Percentiles rank a stretch among this genome's conserved stretches.
phyloP scores from a whole-genome alignment of 495 filamentous ascomycete species.

The Parachaetomium inaequale region DNA sequence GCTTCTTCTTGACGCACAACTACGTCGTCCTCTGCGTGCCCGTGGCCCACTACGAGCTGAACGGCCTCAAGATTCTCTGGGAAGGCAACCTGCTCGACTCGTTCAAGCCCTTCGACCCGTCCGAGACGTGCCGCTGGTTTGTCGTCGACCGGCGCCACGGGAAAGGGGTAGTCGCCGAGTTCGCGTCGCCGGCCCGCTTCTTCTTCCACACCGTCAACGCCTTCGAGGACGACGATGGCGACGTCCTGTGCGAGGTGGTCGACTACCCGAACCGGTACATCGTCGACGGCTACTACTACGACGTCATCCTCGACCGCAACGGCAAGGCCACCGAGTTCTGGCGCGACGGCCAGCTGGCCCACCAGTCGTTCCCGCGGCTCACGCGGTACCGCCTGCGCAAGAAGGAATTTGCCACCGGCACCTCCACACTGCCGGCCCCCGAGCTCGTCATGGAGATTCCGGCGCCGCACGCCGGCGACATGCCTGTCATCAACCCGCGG shows the following conservation, averaged over 20 bases:
- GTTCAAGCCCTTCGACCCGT: constrained; percentile 50
- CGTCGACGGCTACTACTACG: constrained; percentile 54
- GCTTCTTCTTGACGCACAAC: constrained; percentile 61
- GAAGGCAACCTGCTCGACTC: constrained; percentile 56
- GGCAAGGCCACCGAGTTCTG: constrained; percentile 27
- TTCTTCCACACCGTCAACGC: constrained; percentile 75
- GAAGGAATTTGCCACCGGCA: neutral
- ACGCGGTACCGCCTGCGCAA: constrained; percentile 40
- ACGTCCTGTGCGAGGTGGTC: constrained; percentile 51
- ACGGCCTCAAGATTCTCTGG: constrained; percentile 51
- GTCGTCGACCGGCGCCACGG: constrained; percentile 57
- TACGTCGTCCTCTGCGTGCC: constrained; percentile 64
- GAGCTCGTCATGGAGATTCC: constrained; percentile 22
- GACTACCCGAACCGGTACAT: constrained; percentile 54
- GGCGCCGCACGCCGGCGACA: constrained; percentile 48
- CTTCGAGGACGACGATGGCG: constrained; percentile 54
- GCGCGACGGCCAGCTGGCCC: constrained; percentile 32
- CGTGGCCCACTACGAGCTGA: constrained; percentile 47
- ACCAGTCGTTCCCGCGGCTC: constrained; percentile 36
- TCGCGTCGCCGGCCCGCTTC: constrained; percentile 61
- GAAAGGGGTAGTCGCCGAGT: constrained; percentile 56
- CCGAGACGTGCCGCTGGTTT: constrained; percentile 59
- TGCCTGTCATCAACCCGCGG: constrained; percentile 65
- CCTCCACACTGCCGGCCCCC: neutral
- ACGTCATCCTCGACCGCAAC: constrained; percentile 51